Evolutionary conservation across 2,329 filamentous ascomycete genomes (phyloP).

Genomic region (Phaeosphaeria sp.): DNA sequence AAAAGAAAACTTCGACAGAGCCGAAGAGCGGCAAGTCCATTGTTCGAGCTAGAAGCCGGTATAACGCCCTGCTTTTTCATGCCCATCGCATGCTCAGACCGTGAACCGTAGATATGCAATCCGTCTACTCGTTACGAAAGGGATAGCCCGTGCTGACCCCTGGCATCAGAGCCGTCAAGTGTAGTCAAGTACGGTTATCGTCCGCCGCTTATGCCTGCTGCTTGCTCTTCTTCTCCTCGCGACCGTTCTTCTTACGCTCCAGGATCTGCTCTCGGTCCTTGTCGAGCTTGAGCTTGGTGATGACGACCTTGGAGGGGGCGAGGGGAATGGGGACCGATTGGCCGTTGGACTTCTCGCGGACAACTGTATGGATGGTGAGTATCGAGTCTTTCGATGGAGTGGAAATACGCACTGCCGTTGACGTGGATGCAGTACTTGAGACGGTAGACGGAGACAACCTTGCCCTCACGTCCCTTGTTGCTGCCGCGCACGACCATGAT

Average conservation of each 20-base stretch:
- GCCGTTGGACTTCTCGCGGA: constrained; percentile 96
- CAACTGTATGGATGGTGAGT: constrained; percentile 59
- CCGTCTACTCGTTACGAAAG: constrained; percentile 45
- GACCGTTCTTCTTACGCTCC: constrained; percentile 81
- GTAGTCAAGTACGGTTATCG: constrained; percentile 43
- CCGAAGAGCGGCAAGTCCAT: constrained; percentile 44
- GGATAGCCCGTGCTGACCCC: constrained; percentile 42
- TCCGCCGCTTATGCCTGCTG: constrained; percentile 55
- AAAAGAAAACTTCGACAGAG: constrained; percentile 42
- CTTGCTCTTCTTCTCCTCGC: constrained; percentile 78
- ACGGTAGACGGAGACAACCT: constrained; percentile 86
- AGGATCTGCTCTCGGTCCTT: constrained; percentile 91
- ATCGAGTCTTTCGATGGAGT: not conserved
- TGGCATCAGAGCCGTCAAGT: constrained; percentile 46
- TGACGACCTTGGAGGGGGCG: constrained; percentile 94
- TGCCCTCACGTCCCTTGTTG: constrained; percentile 98
- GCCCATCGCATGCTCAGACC: constrained; percentile 42
- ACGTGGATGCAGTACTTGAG: constrained; percentile 94
- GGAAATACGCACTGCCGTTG: constrained; percentile 67
- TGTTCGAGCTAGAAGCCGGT: constrained; percentile 46
- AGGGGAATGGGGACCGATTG: constrained; percentile 94
- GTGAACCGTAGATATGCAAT: constrained; percentile 48
- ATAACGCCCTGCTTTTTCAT: constrained; percentile 48
- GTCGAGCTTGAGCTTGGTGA: constrained; percentile 99
- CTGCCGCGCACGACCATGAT: constrained; percentile 88